Conservation (phyloP, 2,329 filamentous ascomycete species). For the Curvularia verruculosa region DNA sequence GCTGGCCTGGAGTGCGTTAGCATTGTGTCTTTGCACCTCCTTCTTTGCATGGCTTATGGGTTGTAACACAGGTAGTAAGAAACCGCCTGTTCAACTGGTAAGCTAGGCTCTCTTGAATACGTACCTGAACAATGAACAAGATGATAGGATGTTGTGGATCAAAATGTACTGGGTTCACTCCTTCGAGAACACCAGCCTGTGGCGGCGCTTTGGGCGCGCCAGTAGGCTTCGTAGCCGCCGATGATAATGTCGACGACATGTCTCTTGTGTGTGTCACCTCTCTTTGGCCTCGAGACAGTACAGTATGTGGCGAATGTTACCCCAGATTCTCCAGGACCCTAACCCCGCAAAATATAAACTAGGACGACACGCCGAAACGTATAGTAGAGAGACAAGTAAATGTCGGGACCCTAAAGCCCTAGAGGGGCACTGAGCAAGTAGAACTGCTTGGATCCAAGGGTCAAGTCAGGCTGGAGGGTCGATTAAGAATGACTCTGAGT, state of each 20-base stretch:
- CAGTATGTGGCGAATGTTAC: neutral
- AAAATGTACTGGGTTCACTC: conserved; percentile 70
- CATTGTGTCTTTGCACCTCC: neutral
- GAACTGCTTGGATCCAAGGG: neutral
- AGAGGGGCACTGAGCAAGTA: neutral
- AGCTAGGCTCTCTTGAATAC: conserved; percentile 3
- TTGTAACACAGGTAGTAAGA: neutral
- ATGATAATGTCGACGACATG: conserved; percentile 34
- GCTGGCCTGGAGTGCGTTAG: conserved; percentile 57
- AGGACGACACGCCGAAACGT: neutral
- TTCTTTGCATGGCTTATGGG: neutral
- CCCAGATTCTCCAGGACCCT: neutral
- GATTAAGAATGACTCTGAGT: neutral
- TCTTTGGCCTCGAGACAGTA: neutral
- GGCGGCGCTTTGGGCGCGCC: conserved; percentile 46
- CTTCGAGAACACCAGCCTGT: conserved; percentile 74
- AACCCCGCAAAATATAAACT: neutral
- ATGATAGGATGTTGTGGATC: conserved; percentile 74
- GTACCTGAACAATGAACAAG: conserved; percentile 76
- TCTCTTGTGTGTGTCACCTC: neutral
- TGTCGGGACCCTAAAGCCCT: neutral
- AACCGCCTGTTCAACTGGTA: neutral
- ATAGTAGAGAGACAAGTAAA: neutral
- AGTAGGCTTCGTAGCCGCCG: conserved; percentile 30
- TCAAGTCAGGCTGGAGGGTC: neutral